Percentiles rank a stretch among this genome's conserved stretches.
Conservation (phyloP, 2,329 filamentous ascomycete genomes). For the Arthroderma sp. region DNA sequence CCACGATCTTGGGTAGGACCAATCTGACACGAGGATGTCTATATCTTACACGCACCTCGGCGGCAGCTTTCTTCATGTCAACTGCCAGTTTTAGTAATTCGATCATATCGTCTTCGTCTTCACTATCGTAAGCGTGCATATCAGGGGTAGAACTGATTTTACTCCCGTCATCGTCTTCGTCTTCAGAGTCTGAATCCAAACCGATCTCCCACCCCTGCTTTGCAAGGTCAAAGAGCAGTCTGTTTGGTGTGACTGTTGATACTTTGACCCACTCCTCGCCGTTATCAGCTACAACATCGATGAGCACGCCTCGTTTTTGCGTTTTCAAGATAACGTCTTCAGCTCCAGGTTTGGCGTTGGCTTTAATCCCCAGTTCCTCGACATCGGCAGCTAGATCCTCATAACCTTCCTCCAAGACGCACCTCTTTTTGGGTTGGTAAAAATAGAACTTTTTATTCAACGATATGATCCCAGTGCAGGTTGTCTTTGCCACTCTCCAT, state of each 20-base stretch:
- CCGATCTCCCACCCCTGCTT: constrained; percentile 52
- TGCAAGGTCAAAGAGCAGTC: constrained; percentile 55
- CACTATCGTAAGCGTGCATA: constrained; percentile 26
- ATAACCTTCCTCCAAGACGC: background rate
- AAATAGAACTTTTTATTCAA: constrained; percentile 47
- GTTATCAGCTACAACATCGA: constrained; percentile 53
- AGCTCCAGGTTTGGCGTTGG: constrained; percentile 23
- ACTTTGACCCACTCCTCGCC: constrained; percentile 58
- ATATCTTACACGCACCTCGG: constrained; percentile 46
- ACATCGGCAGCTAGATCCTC: constrained; percentile 10
- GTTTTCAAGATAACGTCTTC: constrained; percentile 9
- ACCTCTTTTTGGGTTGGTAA: constrained; percentile 12
- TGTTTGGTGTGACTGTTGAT: constrained; percentile 51
- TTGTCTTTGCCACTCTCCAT: constrained; percentile 49
- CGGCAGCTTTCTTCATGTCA: constrained; percentile 47
- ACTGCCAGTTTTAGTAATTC: constrained; percentile 50
- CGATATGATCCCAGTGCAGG: constrained; percentile 43
- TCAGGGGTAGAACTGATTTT: constrained; percentile 16
- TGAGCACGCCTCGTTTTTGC: constrained; percentile 42
- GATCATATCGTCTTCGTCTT: constrained; percentile 44
- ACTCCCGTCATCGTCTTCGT: constrained; percentile 26
- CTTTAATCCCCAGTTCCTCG: constrained; percentile 13
- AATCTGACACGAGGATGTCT: constrained; percentile 48
- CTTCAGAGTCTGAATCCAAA: constrained; percentile 36
- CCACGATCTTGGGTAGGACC: constrained; percentile 48